A percentile compares a stretch with the other conserved stretches of the same genome.
Conservation (phyloP, 2,329 filamentous ascomycete species). For the Fusarium papillatum region DNA sequence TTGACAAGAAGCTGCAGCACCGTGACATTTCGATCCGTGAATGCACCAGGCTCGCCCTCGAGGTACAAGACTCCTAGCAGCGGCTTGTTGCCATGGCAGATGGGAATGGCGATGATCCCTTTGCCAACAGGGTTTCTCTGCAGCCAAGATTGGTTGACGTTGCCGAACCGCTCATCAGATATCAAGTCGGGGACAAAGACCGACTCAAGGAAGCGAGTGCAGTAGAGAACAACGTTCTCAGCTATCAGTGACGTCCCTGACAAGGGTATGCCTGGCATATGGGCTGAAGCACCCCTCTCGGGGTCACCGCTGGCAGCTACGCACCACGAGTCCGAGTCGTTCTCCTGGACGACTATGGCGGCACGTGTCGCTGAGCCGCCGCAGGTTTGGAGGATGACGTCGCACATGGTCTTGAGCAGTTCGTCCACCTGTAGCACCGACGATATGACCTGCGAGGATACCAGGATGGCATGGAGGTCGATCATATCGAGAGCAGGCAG, state of each 20-base stretch:
- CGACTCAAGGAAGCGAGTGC: constrained; percentile 80
- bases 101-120: constrained; percentile 85
- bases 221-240: constrained; percentile 83
- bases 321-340: constrained; percentile 74
- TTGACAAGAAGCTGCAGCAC: constrained; percentile 81
- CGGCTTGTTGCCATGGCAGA: constrained; percentile 78
- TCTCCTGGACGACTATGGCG: constrained; percentile 81
- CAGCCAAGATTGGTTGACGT: constrained; percentile 78
- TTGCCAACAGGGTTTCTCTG: constrained; percentile 77
- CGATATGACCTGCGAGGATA: constrained; percentile 84
- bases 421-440: constrained; percentile 83
- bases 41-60: constrained; percentile 80
- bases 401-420: constrained; percentile 84
- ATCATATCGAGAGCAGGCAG: constrained; percentile 87
- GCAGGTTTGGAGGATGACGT: constrained; percentile 84
- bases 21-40: constrained; percentile 80
- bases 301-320: constrained; percentile 82
- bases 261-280: constrained; percentile 75
- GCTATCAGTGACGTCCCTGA: constrained; percentile 78
- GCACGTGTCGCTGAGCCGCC: constrained; percentile 78
- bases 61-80: constrained; percentile 83
- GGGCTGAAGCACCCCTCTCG: constrained; percentile 76
- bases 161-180: constrained; percentile 83
- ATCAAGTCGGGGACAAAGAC: constrained; percentile 82
- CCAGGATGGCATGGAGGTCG: constrained; percentile 82